Evolutionary conservation across 176 grass and related monocot species (phyloP).

Genomic region (Carex kokanica): DNA sequence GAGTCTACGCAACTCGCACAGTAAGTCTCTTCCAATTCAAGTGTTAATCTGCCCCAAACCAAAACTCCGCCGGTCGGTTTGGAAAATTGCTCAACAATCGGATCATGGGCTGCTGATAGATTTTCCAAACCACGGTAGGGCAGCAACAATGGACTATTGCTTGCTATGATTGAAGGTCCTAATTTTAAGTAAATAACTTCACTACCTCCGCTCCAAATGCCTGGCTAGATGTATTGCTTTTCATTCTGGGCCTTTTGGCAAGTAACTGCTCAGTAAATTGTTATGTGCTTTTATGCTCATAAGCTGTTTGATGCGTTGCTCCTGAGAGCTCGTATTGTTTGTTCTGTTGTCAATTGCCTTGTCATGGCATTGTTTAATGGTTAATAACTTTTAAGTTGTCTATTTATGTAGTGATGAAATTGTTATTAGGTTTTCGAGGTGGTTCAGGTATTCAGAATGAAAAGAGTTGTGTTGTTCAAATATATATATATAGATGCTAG

Average conservation of each 20-base stretch:
- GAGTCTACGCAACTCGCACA: too few species aligned
- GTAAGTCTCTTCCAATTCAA: too few species aligned
- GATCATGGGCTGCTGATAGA: too few species aligned
- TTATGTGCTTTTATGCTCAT: not conserved
- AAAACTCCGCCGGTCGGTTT: too few species aligned
- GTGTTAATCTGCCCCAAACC: too few species aligned
- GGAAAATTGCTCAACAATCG: too few species aligned
- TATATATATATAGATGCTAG: not conserved
- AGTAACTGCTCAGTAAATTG: not conserved
- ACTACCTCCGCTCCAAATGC: not conserved
- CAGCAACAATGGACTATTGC: too few species aligned
- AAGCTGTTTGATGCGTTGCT: not conserved
- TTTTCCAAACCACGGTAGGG: too few species aligned
- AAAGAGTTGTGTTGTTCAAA: not conserved
- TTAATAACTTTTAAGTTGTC: not conserved
- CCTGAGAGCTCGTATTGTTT: not conserved
- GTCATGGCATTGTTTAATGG: not conserved
- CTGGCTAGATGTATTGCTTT: not conserved
- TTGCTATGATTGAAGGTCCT: not conserved
- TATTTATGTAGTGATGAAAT: not conserved
- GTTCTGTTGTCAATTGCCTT: not conserved
- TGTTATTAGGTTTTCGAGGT: not conserved
- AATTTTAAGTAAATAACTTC: not conserved
- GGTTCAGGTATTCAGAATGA: not conserved
- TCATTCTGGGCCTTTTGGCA: not conserved